Conservation (phyloP, 805 yeast genomes). For the Metschnikowia noctiluminum region DNA sequence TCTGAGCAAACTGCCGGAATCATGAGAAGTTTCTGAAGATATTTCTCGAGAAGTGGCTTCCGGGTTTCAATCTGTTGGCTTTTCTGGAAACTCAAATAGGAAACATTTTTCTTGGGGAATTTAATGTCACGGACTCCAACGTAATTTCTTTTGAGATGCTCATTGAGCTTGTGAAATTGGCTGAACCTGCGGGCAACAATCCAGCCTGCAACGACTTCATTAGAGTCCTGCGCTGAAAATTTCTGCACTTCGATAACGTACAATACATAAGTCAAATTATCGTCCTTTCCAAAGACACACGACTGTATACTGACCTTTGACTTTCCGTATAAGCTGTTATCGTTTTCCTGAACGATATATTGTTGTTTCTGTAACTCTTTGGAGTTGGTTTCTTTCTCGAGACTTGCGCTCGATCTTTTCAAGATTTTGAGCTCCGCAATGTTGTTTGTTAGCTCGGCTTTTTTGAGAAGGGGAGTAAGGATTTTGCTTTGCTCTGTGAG, state of each 20-base stretch:
- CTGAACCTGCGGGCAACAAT: constrained; percentile 85
- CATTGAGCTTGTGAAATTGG: constrained; percentile 73
- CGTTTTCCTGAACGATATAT: constrained; percentile 77
- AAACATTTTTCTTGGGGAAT: constrained; percentile 59
- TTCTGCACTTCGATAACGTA: constrained; percentile 78
- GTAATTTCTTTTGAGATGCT: constrained; percentile 53
- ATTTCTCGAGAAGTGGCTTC: constrained; percentile 55
- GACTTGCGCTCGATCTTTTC: constrained; percentile 60
- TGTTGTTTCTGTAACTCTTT: constrained; percentile 78
- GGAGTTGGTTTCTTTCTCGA: constrained; percentile 67
- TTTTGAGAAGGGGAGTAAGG: constrained; percentile 62
- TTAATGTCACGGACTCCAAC: constrained; percentile 47
- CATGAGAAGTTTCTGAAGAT: constrained; percentile 53
- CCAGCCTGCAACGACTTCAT: constrained; percentile 69
- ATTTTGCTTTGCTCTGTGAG: constrained; percentile 61
- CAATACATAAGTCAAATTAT: constrained; percentile 44
- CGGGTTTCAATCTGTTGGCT: constrained; percentile 62
- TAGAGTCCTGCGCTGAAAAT: constrained; percentile 36
- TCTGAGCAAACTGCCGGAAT: constrained; percentile 73
- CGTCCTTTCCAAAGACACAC: constrained; percentile 56
- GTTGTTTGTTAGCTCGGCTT: constrained; percentile 84
- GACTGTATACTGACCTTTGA: constrained; percentile 53
- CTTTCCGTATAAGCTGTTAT: constrained; percentile 69
- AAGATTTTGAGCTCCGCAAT: constrained; percentile 64
- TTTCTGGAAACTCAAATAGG: constrained; percentile 68